These are phyloP conservation scores for Amanita pallidorosea DNA, from an alignment of 768 basidiomycete species.

Conservation along the genomic window DNA sequence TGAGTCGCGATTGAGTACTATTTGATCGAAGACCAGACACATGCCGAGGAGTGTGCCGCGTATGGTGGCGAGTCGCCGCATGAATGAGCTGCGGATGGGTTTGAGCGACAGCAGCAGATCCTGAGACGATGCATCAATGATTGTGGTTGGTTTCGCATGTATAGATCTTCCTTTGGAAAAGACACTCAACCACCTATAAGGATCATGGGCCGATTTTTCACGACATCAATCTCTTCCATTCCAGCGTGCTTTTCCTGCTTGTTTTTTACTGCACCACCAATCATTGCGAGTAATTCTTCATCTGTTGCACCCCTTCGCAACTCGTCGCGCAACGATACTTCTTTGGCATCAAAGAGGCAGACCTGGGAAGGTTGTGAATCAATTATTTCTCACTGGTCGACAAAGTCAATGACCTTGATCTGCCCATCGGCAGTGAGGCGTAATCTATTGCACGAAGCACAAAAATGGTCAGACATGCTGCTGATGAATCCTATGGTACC, in stretches of 20 bases:
- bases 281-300: conserved; percentile 44
- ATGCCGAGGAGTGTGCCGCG: neutral
- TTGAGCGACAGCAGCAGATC: neutral
- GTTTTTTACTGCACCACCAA: conserved; percentile 51
- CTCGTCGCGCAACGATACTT: conserved; percentile 71
- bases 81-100: neutral
- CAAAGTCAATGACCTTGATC: conserved; percentile 50
- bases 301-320: conserved; percentile 60
- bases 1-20: conserved; percentile 28
- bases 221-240: conserved; percentile 72
- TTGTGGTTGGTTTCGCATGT: conserved; percentile 5
- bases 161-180: conserved; percentile 9
- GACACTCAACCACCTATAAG: conserved; percentile 83
- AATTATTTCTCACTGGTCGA: neutral
- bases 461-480: conserved; percentile 93
- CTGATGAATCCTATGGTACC: conserved; percentile 84
- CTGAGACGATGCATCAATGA: conserved; percentile 10
- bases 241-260: conserved; percentile 80
- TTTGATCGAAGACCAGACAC: conserved; percentile 13
- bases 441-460: conserved; percentile 73
- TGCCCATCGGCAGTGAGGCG: conserved; percentile 85
- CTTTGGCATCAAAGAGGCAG: conserved; percentile 78
- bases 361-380: conserved; percentile 37
- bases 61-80: neutral
- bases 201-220: conserved; percentile 82